Evolutionary conservation across 1,284 basidiomycete genomes (phyloP), one percentile per base, ranked within the genome.

Genomic region (Microbotryum silenes-acaulis): DNA sequence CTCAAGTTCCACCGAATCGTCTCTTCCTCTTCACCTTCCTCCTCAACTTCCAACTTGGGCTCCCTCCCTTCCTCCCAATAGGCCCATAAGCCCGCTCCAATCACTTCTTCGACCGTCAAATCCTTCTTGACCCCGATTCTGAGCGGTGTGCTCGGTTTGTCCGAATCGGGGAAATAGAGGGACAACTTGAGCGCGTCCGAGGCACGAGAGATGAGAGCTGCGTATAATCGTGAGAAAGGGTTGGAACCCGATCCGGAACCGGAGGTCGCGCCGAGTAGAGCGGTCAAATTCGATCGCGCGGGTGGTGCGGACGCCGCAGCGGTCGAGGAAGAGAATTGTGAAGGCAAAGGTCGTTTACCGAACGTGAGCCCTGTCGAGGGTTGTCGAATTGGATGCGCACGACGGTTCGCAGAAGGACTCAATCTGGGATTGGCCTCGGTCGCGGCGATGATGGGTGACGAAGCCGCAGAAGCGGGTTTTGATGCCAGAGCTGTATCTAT

Each of bases 1-100:
- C 91, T 80, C 75, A 99, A 75, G n/a, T 91, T 86, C 93, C 94
- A 99, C 1, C 89, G 91, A 2, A 89, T 80, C 0, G 89, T 88
- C 68, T 82, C 84, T 37, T 82, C 80, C 44, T 70, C 69, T 25
- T 73, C 73, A 33, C 81, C 82, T 33, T 74, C 59, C 16, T 58
- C 73, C 42, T 71, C 75, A 54, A 83, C 65, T 3, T 83, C 84
- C 33, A 96, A 75, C 70, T 83, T 83, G 0, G 91, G 92, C 52
- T 84, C 73, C 82, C 90, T 85, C 0, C 82, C 83, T 69, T 90
- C 86, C 72, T 97, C 92, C 84, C 89, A 90, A 71, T 92, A 98
- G 37, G 78, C 87, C 83, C 85, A 97, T 48, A 98, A 74, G 0
- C 89, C 87, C 74, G 90, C 93, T 0, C 96, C 96, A 57, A 97